phyloP scores from a whole-genome alignment of 179 eudicot species.

The Carnegiea gigantea region DNA sequence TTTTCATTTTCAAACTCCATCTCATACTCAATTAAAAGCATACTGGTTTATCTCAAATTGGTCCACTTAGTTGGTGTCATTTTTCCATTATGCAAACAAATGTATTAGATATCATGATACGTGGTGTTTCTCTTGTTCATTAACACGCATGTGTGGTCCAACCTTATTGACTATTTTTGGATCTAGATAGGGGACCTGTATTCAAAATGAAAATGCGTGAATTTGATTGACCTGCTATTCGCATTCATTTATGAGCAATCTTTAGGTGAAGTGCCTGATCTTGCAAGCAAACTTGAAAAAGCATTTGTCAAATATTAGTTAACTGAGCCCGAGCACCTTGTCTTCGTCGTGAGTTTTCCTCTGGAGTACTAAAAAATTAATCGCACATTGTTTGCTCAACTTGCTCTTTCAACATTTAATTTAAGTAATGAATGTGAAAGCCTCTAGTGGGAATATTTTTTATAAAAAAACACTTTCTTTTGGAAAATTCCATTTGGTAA shows the following conservation, averaged over 20 bases:
- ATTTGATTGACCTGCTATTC: neutral
- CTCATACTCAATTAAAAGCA: no score
- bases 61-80: no score
- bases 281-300: slow-evolving; percentile 1
- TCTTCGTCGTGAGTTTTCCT: neutral
- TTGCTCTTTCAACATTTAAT: neutral
- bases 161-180: neutral
- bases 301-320: neutral
- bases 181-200: neutral
- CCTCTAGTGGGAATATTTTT: no score
- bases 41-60: no score
- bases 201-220: neutral
- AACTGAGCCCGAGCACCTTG: neutral
- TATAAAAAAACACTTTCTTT: no score
- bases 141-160: neutral
- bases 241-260: neutral
- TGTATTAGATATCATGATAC: no score
- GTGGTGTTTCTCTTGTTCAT: neutral
- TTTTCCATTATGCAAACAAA: no score
- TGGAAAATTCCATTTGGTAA: no score
- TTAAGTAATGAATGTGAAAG: no score
- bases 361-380: neutral
- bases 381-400: neutral
- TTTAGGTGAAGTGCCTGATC: slow-evolving; percentile 1
- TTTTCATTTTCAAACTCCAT: no score